Conservation (phyloP, 2,329 filamentous ascomycete species). For the Cryphonectria japonica region DNA sequence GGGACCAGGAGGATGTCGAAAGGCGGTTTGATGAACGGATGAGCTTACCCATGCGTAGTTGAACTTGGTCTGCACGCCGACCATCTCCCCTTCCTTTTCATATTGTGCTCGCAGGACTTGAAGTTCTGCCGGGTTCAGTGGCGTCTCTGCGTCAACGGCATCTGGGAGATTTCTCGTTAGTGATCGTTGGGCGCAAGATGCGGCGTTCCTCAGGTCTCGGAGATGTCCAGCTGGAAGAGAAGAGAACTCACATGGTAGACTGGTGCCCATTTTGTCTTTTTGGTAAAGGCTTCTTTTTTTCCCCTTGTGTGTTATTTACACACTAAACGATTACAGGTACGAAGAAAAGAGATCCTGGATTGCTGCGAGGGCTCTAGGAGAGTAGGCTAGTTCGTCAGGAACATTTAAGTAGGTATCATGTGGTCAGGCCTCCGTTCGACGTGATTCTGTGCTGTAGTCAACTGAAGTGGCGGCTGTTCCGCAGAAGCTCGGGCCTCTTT, state of each 20-base stretch:
- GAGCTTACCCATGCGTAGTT: slow-evolving; percentile 93
- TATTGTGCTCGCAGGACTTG: slow-evolving; percentile 92
- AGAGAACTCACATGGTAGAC: slow-evolving; percentile 49
- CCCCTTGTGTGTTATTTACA: background rate
- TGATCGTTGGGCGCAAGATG: background rate
- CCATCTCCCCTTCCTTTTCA: slow-evolving; percentile 96
- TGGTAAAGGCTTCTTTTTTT: background rate
- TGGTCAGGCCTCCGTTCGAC: slow-evolving; percentile 16
- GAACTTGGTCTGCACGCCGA: slow-evolving; percentile 97
- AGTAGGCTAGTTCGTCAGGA: background rate
- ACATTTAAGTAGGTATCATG: background rate
- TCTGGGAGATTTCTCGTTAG: slow-evolving; percentile 56
- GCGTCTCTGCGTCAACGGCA: slow-evolving; percentile 97
- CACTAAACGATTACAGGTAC: background rate
- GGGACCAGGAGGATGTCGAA: background rate
- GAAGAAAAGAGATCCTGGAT: background rate
- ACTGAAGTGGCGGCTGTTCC: slow-evolving; percentile 15
- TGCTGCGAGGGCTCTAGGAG: background rate
- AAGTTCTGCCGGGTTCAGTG: slow-evolving; percentile 88
- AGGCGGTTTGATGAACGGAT: background rate
- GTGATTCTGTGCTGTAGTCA: slow-evolving; percentile 13
- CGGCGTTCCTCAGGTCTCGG: background rate
- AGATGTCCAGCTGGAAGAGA: background rate
- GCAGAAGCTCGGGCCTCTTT: slow-evolving; percentile 12
- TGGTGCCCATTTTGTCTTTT: slow-evolving; percentile 47